Percentiles rank a stretch among this genome's conserved stretches.
Evolutionary conservation across 2,329 filamentous ascomycete species (phyloP).

Genomic region (Neofusicoccum cordaticola): DNA sequence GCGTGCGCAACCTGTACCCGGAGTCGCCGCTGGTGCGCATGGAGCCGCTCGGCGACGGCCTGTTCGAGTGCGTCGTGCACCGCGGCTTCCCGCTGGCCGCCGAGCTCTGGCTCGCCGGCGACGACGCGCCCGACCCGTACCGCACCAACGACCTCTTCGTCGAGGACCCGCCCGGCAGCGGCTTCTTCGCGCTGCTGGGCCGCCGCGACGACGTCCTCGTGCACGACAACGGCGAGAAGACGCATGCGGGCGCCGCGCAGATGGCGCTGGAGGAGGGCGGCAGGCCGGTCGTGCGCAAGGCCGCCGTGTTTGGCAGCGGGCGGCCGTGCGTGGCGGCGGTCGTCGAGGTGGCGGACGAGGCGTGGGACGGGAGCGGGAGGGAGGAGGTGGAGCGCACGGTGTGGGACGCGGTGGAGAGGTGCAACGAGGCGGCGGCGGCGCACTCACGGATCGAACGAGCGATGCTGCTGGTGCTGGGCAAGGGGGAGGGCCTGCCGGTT

Average conservation of each 20-base stretch:
- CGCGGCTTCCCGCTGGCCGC: constrained; percentile 33
- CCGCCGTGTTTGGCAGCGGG: constrained; percentile 16
- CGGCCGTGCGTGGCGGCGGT: constrained; percentile 26
- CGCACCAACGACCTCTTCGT: constrained; percentile 32
- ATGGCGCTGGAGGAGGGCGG: constrained; percentile 27
- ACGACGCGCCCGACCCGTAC: constrained; percentile 24
- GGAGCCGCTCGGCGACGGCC: constrained; percentile 26
- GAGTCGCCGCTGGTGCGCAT: constrained; percentile 22
- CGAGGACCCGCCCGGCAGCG: constrained; percentile 30
- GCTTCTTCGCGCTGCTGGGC: constrained; percentile 29
- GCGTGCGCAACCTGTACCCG: constrained; percentile 22
- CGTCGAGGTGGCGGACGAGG: constrained; percentile 23
- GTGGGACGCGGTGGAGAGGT: not conserved
- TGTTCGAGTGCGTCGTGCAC: constrained; percentile 32
- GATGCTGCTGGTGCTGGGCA: constrained; percentile 28
- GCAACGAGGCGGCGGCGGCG: not conserved
- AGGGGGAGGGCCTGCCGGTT: constrained; percentile 25
- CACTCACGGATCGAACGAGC: constrained; percentile 25
- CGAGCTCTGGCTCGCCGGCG: constrained; percentile 26
- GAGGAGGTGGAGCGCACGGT: not conserved
- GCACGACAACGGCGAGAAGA: constrained; percentile 33
- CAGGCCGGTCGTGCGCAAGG: constrained; percentile 19
- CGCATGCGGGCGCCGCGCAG: constrained; percentile 29
- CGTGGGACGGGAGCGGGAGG: not conserved
- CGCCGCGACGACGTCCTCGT: constrained; percentile 33